A percentile compares a stretch with the other conserved stretches of the same genome.
Evolutionary conservation across 78 protist species (phyloP).

Genomic region (Dictyostelium citrinum): DNA sequence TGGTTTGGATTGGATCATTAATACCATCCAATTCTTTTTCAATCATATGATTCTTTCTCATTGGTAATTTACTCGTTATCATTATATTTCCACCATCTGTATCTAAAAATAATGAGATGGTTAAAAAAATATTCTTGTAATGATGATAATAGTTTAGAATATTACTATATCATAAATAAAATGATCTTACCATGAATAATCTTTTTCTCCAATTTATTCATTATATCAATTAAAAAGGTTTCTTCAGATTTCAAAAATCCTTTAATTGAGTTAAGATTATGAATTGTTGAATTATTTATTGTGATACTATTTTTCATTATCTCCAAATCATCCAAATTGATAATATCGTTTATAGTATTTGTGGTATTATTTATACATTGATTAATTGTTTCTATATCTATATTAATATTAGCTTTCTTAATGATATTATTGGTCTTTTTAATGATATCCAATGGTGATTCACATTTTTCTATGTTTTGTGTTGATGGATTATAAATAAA

Average conservation of each 20-base stretch:
- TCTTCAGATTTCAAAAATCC: constrained; percentile 58
- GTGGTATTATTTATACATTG: background rate
- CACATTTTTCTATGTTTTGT: background rate
- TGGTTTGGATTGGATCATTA: background rate
- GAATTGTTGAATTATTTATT: background rate
- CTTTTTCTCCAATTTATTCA: constrained; percentile 74
- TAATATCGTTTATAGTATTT: background rate
- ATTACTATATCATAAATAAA: too few species aligned
- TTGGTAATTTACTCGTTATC: background rate
- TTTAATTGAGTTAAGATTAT: background rate
- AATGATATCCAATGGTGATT: background rate
- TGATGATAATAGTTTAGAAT: too few species aligned
- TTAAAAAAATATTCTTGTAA: background rate
- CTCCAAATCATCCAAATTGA: background rate
- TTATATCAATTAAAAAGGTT: constrained; percentile 63
- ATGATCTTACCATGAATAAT: constrained; percentile 3
- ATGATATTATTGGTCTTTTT: background rate
- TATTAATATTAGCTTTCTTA: background rate
- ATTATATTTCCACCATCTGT: background rate
- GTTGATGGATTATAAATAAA: background rate
- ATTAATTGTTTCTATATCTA: background rate
- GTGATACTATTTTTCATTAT: background rate
- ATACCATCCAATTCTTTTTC: background rate
- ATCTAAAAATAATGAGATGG: background rate
- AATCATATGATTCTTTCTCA: background rate